These are phyloP conservation scores for Pyropia haitanensis DNA, from an alignment of 23 red algal genomes.

Conservation along the genomic window DNA sequence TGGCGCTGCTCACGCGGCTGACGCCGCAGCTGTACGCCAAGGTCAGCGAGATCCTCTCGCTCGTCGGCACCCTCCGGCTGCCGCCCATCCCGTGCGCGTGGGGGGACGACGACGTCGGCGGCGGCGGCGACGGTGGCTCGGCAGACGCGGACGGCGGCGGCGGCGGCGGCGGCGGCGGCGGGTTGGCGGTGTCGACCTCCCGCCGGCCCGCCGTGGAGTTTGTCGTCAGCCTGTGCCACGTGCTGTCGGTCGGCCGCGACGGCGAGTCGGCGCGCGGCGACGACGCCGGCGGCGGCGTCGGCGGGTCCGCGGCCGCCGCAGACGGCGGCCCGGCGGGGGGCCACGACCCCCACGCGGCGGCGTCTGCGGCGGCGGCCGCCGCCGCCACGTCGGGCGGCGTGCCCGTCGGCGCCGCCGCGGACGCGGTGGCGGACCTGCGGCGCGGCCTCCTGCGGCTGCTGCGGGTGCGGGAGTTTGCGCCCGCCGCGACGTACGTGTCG, in stretches of 20 bases:
- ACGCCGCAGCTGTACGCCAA: too few species aligned
- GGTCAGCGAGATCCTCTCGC: too few species aligned
- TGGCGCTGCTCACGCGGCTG: too few species aligned
- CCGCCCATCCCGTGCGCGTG: too few species aligned
- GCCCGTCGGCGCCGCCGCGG: slow-evolving; percentile 2
- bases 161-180: too few species aligned
- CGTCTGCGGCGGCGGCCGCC: neutral
- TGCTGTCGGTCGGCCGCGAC: slow-evolving; percentile 29
- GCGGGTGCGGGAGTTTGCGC: slow-evolving; percentile 69
- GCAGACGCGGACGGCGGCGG: too few species aligned
- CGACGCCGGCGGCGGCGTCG: neutral
- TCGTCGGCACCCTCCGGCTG: too few species aligned
- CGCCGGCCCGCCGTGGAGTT: slow-evolving; percentile 34
- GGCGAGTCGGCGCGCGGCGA: neutral
- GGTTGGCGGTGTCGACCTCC: too few species aligned
- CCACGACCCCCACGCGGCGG: neutral
- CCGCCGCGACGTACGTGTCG: slow-evolving; percentile 34
- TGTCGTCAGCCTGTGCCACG: slow-evolving; percentile 43
- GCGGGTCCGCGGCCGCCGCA: neutral
- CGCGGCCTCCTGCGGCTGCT: slow-evolving; percentile 47
- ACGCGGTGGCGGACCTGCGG: slow-evolving; percentile 45
- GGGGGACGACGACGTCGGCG: too few species aligned
- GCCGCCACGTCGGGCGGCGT: neutral
- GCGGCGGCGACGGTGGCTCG: too few species aligned
- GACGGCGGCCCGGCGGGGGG: neutral